Evolutionary conservation across 805 yeast genomes (phyloP).

Genomic region (Hanseniaspora lindneri): DNA sequence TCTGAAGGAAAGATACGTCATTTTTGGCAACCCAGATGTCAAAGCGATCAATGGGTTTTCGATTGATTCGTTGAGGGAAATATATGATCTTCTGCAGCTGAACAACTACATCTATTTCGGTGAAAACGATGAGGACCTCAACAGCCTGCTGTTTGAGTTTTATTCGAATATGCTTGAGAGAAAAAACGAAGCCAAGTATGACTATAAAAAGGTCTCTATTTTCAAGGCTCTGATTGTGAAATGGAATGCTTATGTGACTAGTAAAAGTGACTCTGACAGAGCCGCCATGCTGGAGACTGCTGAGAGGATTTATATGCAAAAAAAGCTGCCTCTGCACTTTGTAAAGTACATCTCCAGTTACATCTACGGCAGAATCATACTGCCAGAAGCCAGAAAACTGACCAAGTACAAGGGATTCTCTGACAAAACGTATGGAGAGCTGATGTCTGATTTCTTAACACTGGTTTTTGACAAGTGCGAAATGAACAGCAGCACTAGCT

Average conservation of each 20-base stretch:
- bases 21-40: not conserved
- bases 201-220: not conserved
- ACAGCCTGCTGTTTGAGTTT: constrained; percentile 2
- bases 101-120: constrained; percentile 2
- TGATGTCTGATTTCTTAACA: constrained; percentile 65
- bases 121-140: not conserved
- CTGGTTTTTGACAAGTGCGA: constrained; percentile 51
- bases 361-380: constrained; percentile 61
- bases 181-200: not conserved
- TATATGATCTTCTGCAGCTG: constrained; percentile 10
- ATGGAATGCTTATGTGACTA: not conserved
- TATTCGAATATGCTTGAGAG: constrained; percentile 1
- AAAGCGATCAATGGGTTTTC: not conserved
- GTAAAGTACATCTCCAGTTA: constrained; percentile 43
- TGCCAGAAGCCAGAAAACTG: constrained; percentile 56
- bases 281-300: constrained; percentile 36
- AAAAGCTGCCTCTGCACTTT: constrained; percentile 32
- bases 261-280: constrained; percentile 31
- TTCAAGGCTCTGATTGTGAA: constrained; percentile 18
- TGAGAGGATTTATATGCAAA: constrained; percentile 20
- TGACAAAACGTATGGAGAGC: constrained; percentile 81
- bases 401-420: constrained; percentile 74
- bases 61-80: constrained; percentile 8
- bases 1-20: constrained; percentile 4
- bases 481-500: constrained; percentile 42